Base-by-base conservation (phyloP, 2,329 filamentous ascomycete species). In the Onygenales sp. region DNA sequence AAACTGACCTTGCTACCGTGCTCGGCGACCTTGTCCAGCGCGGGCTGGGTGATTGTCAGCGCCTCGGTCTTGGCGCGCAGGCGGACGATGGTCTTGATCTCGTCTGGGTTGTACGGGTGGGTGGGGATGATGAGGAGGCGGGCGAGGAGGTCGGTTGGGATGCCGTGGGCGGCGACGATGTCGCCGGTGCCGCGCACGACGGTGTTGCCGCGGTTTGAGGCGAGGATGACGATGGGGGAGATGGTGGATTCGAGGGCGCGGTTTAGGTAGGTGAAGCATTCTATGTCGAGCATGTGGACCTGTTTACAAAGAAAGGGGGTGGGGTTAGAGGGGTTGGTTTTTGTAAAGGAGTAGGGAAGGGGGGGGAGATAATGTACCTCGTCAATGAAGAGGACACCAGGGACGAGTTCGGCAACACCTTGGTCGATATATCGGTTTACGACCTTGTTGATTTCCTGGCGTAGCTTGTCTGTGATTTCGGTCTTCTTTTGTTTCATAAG, bases 401-500 rank as follows among this genome's bases (percentile, higher is more conserved):
- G 93, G n/a, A 98, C 91, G 55, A 98, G 81, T 75, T 98, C 93
- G 6, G 93, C 93, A 35, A 97, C 90, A 57, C 93, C 93, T 74
- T 97, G 92, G 69, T 97, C 93, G 62, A 98, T 98, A 74, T 97
- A 98, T 72, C 92, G 90, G 79, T 90, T 95, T 61, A 98, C 93
- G 33, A 98, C 92, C 76, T 97, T 97, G 82, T 98, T 96, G 76
- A 98, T 97, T 75, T 98, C 93, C 53, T 82, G 78, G 56, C 93
- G 83, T 66, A 98, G 77, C 77, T 98, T 98, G 73, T 98, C 93
- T 33, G 93, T 98, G 66, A 98, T 97, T 71, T 98, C 93, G 5
- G 93, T 98, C 84, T 96, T 96, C 78, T 94, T 94, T 57, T 93
- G 93, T 80, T 97, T 97, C 90, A 97, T 96, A 66, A 98, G 76